Percentiles rank a stretch among this genome's conserved stretches.
Evolutionary conservation across 1,139 yeast genomes (phyloP).

Genomic region (Debaryomyces fabryi): DNA sequence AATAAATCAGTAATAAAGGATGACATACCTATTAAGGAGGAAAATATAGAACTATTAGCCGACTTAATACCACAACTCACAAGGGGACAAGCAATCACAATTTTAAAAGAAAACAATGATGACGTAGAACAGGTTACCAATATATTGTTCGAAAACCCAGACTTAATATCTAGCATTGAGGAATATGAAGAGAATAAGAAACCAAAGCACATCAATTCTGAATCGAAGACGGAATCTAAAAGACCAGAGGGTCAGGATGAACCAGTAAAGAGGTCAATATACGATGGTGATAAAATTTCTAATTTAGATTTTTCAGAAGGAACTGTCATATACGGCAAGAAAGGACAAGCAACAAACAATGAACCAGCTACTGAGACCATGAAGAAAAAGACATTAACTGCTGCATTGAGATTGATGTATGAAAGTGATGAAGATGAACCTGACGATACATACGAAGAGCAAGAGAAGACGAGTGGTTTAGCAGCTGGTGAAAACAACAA

Average conservation of each 20-base stretch:
- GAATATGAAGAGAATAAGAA: conserved; percentile 16
- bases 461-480: conserved; percentile 50
- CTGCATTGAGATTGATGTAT: conserved; percentile 67
- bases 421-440: conserved; percentile 79
- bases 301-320: conserved; percentile 23
- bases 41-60: conserved; percentile 44
- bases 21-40: conserved; percentile 27
- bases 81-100: conserved; percentile 42
- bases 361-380: conserved; percentile 31
- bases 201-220: conserved; percentile 9
- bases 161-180: conserved; percentile 28
- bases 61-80: conserved; percentile 64
- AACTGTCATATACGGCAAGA: conserved; percentile 27
- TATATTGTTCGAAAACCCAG: conserved; percentile 63
- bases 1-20: conserved; percentile 11
- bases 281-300: conserved; percentile 34
- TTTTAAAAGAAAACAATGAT: conserved; percentile 51
- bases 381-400: conserved; percentile 58
- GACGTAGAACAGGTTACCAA: conserved; percentile 64
- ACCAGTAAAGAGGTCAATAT: conserved; percentile 21
- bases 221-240: conserved; percentile 1
- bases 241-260: conserved; percentile 4
- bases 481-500: conserved; percentile 22
- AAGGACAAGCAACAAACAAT: conserved; percentile 11
- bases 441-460: conserved; percentile 84